Base-by-base conservation (phyloP, 1,139 yeast genomes). In the Saccharomyces uvarum region DNA sequence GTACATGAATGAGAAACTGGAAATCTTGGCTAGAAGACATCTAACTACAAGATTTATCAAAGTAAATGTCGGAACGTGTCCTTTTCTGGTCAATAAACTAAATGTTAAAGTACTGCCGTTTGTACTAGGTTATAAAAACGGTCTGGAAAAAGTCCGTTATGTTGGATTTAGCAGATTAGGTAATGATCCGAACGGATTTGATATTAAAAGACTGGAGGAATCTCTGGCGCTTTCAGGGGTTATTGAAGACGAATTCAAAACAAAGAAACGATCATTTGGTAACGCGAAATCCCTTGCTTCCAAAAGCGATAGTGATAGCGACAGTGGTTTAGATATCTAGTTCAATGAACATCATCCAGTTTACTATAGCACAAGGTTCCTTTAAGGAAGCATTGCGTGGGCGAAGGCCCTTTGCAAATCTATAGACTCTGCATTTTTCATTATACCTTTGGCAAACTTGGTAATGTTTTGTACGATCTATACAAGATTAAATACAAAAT, bases 51-150 rank as follows among this genome's bases (percentile, higher is more conserved):
- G 76, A 57, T 80, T 86, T 55, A 70, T 82, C 28, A 75, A 78
- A 51, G 77, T 86, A n/a, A 74, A 77, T 55, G 96, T 88, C 0
- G 78, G 75, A 48, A 72, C 78, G 28, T 86, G 91, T 0, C 90
- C 95, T 2, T 88, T 88, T 64, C 71, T 88, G 51, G 88, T 83
- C 3, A 71, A 81, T 1, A 83, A 81, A 63, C 75, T 88, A 50
- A 73, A 75, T 2, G 75, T 88, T 51, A 81, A 84, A 63, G 83
- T 85, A 5, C 74, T 88, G 8, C 96, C 96, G 0, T 84, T 84
- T 62, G 83, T 87, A 4, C 71, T 85, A 1, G 75, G 82, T n/a
- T 88, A 84, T 64, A 72, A 71, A 33, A 73, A 77, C 31, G 91
- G 91, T 1, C 70, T 75, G 50, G 91, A 86, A 63, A 65, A 74